phyloP scores from a whole-genome alignment of 108 stramenopile genomes.

The Bacterosira constricta region DNA sequence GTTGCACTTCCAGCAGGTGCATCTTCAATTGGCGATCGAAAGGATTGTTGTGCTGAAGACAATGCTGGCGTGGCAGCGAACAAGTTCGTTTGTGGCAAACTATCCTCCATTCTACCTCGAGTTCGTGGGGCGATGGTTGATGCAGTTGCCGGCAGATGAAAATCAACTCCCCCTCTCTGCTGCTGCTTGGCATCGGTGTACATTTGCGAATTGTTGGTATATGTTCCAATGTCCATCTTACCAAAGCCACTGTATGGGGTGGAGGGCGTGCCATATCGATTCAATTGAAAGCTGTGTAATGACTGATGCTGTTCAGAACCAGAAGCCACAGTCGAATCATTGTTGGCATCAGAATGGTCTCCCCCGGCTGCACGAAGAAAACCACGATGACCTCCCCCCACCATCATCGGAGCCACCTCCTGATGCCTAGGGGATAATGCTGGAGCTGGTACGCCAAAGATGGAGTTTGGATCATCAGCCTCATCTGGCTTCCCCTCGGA shows the following conservation, averaged over 20 bases:
- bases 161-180: not conserved
- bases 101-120: not conserved
- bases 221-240: constrained; percentile 26
- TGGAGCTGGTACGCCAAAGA: constrained; percentile 69
- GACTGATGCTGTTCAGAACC: not conserved
- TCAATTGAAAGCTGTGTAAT: constrained; percentile 17
- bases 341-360: not conserved
- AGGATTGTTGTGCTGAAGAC: not conserved
- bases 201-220: not conserved
- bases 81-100: constrained; percentile 40
- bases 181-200: not conserved
- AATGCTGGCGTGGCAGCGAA: constrained; percentile 33
- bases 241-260: constrained; percentile 46
- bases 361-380: not conserved
- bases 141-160: constrained; percentile 16
- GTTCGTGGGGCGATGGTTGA: constrained; percentile 37
- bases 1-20: not conserved
- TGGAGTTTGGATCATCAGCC: constrained; percentile 61
- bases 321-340: not conserved
- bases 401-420: not conserved
- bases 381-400: not conserved
- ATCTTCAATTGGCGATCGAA: constrained; percentile 1
- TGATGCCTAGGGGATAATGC: constrained; percentile 36
- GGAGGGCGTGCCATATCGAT: constrained; percentile 37
- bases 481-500: constrained; percentile 25